phyloP scores from a whole-genome alignment of 139 green algal species.

The Asterochloris erici region DNA sequence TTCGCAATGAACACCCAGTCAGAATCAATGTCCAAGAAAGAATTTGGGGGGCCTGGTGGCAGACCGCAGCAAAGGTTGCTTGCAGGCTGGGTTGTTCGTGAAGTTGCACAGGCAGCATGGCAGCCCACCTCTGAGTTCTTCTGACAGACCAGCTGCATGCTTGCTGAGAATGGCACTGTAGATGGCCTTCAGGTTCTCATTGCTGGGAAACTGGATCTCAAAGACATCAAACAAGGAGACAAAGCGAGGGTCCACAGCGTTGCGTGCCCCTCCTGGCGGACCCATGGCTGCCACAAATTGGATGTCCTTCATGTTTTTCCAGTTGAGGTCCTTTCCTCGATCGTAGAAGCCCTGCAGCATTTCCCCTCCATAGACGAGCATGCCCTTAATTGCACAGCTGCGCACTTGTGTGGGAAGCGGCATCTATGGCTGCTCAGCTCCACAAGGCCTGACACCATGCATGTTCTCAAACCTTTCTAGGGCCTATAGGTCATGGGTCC shows the following conservation, averaged over 20 bases:
- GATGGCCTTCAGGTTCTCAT: conserved; percentile 70
- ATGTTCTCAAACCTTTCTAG: not conserved
- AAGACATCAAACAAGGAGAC: conserved; percentile 79
- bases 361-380: not conserved
- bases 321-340: conserved; percentile 86
- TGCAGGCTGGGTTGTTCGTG: too few species aligned
- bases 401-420: not conserved
- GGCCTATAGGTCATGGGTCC: not conserved
- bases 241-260: conserved; percentile 81
- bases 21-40: too few species aligned
- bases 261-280: conserved; percentile 78
- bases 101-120: not conserved
- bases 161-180: conserved; percentile 69
- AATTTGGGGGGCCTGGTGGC: too few species aligned
- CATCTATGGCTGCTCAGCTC: not conserved
- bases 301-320: conserved; percentile 90
- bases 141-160: conserved; percentile 52
- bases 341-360: conserved; percentile 57
- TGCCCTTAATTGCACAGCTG: not conserved
- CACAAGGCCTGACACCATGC: not conserved
- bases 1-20: too few species aligned
- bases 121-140: conserved; percentile 42
- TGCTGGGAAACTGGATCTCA: conserved; percentile 77
- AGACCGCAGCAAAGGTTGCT: too few species aligned
- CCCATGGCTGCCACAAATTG: conserved; percentile 83